These are phyloP conservation scores for Akanthomyces uredinophilus DNA, from an alignment of 2,329 filamentous ascomycete species.

Conservation along the genomic window DNA sequence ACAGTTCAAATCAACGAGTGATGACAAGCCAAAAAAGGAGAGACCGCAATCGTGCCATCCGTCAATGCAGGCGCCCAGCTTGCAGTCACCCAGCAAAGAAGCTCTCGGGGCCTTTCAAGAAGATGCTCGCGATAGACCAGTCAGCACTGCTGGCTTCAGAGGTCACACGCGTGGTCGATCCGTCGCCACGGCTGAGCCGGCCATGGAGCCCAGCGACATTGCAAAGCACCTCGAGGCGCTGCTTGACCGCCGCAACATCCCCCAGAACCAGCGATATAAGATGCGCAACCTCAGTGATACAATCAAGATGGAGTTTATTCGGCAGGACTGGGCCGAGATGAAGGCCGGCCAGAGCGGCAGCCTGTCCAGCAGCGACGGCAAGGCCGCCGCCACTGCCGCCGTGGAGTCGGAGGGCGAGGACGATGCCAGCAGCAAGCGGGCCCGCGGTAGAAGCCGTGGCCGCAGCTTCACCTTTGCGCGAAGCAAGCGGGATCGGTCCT, in stretches of 20 bases:
- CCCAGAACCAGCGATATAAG: constrained; percentile 87
- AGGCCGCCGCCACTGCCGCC: constrained; percentile 23
- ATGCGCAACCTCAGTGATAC: constrained; percentile 85
- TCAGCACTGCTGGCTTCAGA: constrained; percentile 30
- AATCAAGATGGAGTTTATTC: constrained; percentile 94
- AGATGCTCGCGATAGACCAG: not conserved
- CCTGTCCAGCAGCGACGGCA: constrained; percentile 33
- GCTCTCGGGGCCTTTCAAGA: not conserved
- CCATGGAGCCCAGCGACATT: constrained; percentile 50
- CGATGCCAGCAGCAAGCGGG: constrained; percentile 45
- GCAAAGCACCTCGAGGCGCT: constrained; percentile 55
- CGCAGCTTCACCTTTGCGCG: constrained; percentile 75
- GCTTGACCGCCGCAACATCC: constrained; percentile 85
- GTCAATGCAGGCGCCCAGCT: not conserved
- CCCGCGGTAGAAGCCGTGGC: constrained; percentile 51
- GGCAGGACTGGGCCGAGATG: constrained; percentile 75
- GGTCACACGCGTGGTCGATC: constrained; percentile 36
- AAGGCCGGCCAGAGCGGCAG: constrained; percentile 42
- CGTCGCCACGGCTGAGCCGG: constrained; percentile 41
- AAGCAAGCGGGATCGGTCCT: constrained; percentile 55
- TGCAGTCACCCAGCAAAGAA: not conserved
- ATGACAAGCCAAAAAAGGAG: constrained; percentile 22
- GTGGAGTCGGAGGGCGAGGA: constrained; percentile 39
- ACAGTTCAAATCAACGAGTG: constrained; percentile 52
- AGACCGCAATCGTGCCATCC: constrained; percentile 11